phyloP scores from a whole-genome alignment of 768 basidiomycete species.

The Suillus discolor region DNA sequence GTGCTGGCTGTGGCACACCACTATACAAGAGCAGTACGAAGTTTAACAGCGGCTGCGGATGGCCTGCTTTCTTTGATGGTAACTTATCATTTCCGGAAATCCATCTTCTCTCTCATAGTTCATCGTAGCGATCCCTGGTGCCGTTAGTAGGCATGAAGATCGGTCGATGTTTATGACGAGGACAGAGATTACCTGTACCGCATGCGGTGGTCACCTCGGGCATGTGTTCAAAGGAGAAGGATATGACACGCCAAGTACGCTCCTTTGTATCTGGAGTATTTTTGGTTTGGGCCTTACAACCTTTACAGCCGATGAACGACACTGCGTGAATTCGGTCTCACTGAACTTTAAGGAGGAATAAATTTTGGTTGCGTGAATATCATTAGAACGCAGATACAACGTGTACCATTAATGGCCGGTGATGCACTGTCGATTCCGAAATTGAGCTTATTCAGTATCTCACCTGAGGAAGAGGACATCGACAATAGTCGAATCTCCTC shows the following conservation, averaged over 20 bases:
- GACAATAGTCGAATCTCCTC: too few relatives aligned
- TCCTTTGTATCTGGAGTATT: not conserved
- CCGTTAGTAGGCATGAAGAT: constrained; percentile 63
- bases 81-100: constrained; percentile 13
- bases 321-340: constrained; percentile 90
- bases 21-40: constrained; percentile 90
- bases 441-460: not conserved
- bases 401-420: not conserved
- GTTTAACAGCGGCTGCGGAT: constrained; percentile 92
- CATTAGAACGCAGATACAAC: not conserved
- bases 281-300: constrained; percentile 6
- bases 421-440: not conserved
- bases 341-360: constrained; percentile 64
- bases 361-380: not conserved
- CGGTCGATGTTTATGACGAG: constrained; percentile 63
- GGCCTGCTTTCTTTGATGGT: constrained; percentile 99
- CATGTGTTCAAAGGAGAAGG: constrained; percentile 96
- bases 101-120: constrained; percentile 2
- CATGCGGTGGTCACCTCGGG: constrained; percentile 92
- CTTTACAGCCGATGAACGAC: constrained; percentile 71
- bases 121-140: constrained; percentile 81
- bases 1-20: constrained; percentile 80
- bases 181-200: constrained; percentile 86
- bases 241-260: constrained; percentile 74
- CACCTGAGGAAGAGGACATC: not conserved